A percentile compares a stretch with the other conserved stretches of the same genome.
These are phyloP conservation scores for Sporothrix protearum DNA, from an alignment of 2,329 filamentous ascomycete species.

Conservation along the genomic window DNA sequence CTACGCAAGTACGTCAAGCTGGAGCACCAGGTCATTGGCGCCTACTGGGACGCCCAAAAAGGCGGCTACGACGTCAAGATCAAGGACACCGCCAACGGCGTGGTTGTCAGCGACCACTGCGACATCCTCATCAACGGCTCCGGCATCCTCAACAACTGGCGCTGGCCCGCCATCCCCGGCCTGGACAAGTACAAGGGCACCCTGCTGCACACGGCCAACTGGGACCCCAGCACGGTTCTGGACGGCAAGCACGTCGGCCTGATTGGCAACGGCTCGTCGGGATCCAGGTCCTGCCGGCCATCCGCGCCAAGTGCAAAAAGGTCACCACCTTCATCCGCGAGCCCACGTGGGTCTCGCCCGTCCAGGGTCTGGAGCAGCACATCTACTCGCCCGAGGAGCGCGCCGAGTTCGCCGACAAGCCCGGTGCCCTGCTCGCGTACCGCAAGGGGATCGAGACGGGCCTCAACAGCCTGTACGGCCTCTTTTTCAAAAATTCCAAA, in stretches of 20 bases:
- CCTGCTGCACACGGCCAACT: conserved; percentile 34
- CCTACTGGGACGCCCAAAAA: conserved; percentile 42
- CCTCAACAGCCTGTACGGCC: conserved; percentile 25
- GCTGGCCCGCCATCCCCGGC: conserved; percentile 35
- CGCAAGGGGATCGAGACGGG: conserved; percentile 26
- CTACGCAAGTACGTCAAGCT: conserved; percentile 45
- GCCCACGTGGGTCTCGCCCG: conserved; percentile 28
- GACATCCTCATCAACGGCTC: conserved; percentile 29
- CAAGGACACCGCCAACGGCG: conserved; percentile 32
- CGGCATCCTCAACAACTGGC: conserved; percentile 31
- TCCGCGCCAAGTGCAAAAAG: conserved; percentile 27
- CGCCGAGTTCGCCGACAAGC: conserved; percentile 24
- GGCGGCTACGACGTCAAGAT: conserved; percentile 40
- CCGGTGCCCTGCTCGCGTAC: conserved; percentile 24
- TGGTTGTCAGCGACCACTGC: conserved; percentile 27
- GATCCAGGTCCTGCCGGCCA: conserved; percentile 34
- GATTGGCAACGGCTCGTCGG: conserved; percentile 36
- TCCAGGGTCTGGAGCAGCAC: conserved; percentile 25
- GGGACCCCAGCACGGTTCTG: conserved; percentile 29
- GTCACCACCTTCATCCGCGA: conserved; percentile 28
- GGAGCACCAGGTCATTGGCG: conserved; percentile 42
- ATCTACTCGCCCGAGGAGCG: conserved; percentile 27
- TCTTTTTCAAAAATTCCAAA: conserved; percentile 23
- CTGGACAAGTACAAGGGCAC: conserved; percentile 35
- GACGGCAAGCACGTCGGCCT: conserved; percentile 33